Percentiles rank a stretch among this genome's conserved stretches.
Evolutionary conservation across 2,329 filamentous ascomycete genomes (phyloP).

Genomic region (Aspergillus alliaceus): DNA sequence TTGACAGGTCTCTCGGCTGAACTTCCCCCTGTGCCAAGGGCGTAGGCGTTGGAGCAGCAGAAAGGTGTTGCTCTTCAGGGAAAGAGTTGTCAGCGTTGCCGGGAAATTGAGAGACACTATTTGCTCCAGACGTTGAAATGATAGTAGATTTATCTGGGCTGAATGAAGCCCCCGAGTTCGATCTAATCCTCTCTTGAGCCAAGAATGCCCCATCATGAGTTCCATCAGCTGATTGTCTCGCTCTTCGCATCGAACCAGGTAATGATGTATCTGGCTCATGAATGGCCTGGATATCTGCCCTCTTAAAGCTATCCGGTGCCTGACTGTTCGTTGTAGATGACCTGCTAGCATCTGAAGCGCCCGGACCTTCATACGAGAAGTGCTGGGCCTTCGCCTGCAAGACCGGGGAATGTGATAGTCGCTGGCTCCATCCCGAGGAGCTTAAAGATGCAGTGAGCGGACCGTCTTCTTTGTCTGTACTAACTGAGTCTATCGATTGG

Average conservation of each 20-base stretch:
- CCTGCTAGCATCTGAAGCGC: slow-evolving; percentile 20
- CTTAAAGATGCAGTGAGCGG: slow-evolving; percentile 28
- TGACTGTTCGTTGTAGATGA: slow-evolving; percentile 20
- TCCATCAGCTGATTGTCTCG: slow-evolving; percentile 27
- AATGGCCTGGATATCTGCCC: slow-evolving; percentile 28
- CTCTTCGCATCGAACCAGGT: slow-evolving; percentile 20
- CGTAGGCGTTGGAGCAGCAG: slow-evolving; percentile 27
- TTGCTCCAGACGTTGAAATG: slow-evolving; percentile 27
- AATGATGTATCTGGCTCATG: slow-evolving; percentile 30
- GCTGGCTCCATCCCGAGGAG: slow-evolving; percentile 31
- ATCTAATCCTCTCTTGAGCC: slow-evolving; percentile 35
- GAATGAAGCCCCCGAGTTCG: slow-evolving; percentile 32
- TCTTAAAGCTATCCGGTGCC: slow-evolving; percentile 24
- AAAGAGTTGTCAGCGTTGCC: slow-evolving; percentile 24
- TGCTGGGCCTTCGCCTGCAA: slow-evolving; percentile 30
- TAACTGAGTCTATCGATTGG: slow-evolving; percentile 29
- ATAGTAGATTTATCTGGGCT: slow-evolving; percentile 26
- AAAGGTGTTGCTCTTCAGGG: slow-evolving; percentile 30
- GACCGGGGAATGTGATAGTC: slow-evolving; percentile 34
- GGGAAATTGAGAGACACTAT: slow-evolving; percentile 30
- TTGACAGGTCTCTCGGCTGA: slow-evolving; percentile 27
- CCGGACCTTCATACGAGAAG: slow-evolving; percentile 27
- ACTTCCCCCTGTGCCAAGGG: slow-evolving; percentile 32
- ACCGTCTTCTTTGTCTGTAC: slow-evolving; percentile 31
- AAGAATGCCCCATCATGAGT: slow-evolving; percentile 19